Base-by-base conservation (phyloP, 805 yeast genomes). In the Metschnikowia proteae region DNA sequence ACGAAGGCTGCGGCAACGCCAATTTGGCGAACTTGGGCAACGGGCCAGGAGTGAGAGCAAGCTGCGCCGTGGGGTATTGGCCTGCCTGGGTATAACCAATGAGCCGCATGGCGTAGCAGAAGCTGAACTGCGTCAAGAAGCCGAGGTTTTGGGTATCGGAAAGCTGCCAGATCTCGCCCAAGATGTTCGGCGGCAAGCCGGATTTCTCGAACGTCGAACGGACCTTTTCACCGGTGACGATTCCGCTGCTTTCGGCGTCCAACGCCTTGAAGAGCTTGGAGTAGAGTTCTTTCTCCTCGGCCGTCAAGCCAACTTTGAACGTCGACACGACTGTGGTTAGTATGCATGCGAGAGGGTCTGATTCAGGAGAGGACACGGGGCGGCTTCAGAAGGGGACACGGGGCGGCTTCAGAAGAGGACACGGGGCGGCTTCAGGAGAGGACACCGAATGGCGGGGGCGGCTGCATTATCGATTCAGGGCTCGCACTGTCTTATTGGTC, bases 131-230 rank as follows among this genome's bases (percentile, higher is more conserved):
- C 57, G 84, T 85, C 54, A 94, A 74, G 60, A 84, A 86, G 0
- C 99, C 99, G 54, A 82, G 76, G 69, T 89, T 89, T 50, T 82
- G 83, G n/a, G 80, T 78, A 68, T 94, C 99, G n/a, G 96, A 90
- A 32, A 86, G 64, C 65, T 87, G 91, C 99, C 99, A 94, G 54
- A 94, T 84, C 66, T 90, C 94, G 7, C 97, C 96, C 32, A 94
- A 74, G 29, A 79, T 70, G 13, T 83, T 74, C 3, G 95, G 84
- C 5, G 94, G 83, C 42, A 94, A 75, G 1, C 96, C 95, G 3
- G 95, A 83, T 50, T 86, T 86, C 59, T 90, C 96, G 54, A 94
- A 82, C 5, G 95, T 74, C 9, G 88, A 76, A 56, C 94, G 81
- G 9, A 96, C 88, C 35, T 84, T 82, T 34, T 86, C 91, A 32